These are phyloP conservation scores for Obba rivulosa DNA, from an alignment of 768 basidiomycete genomes.

Conservation along the genomic window DNA sequence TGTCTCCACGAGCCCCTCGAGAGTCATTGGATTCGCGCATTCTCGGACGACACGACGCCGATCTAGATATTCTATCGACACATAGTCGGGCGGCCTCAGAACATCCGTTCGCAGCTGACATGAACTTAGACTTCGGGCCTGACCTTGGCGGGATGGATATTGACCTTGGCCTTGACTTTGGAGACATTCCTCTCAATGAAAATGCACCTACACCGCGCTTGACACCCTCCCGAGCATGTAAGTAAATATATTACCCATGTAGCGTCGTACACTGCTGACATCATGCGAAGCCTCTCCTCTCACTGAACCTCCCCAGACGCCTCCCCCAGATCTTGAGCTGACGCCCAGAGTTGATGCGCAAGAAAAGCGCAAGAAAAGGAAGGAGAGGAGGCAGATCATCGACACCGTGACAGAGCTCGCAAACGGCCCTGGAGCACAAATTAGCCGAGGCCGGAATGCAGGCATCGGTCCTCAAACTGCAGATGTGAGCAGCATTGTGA, in stretches of 20 bases:
- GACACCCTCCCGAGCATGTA: constrained; percentile 68
- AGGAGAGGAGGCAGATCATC: constrained; percentile 84
- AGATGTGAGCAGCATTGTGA: constrained; percentile 66
- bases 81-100: constrained; percentile 62
- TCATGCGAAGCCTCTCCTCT: constrained; percentile 61
- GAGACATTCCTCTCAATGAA: constrained; percentile 40
- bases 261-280: constrained; percentile 4
- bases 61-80: constrained; percentile 60
- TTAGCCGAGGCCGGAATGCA: constrained; percentile 50
- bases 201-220: constrained; percentile 32
- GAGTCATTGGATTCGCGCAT: constrained; percentile 63
- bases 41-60: constrained; percentile 44
- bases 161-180: constrained; percentile 70
- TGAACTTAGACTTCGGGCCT: constrained; percentile 45
- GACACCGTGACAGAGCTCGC: constrained; percentile 85
- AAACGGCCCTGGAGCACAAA: constrained; percentile 50
- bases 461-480: constrained; percentile 47
- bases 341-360: constrained; percentile 46
- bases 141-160: constrained; percentile 51
- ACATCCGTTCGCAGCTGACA: constrained; percentile 55
- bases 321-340: constrained; percentile 55
- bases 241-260: constrained; percentile 20
- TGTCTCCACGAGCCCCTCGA: constrained; percentile 34
- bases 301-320: constrained; percentile 70
- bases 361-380: constrained; percentile 40